These are phyloP conservation scores for Eutypella sp. DNA, from an alignment of 2,329 filamentous ascomycete species.

Conservation along the genomic window DNA sequence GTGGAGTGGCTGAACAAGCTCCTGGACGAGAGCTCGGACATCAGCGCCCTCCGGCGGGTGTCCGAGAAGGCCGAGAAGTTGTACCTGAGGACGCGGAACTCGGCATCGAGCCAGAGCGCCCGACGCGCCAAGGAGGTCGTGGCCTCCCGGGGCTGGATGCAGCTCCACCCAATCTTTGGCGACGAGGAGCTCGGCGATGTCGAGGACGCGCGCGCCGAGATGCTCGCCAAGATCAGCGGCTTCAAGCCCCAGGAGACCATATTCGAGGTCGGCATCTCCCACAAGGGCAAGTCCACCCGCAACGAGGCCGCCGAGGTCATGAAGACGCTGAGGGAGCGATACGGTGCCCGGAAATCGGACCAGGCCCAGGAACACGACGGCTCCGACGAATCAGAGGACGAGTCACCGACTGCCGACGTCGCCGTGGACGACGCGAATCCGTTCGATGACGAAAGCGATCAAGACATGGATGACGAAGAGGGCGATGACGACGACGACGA, in stretches of 20 bases:
- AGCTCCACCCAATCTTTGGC: constrained; percentile 77
- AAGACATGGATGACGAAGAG: constrained; percentile 25
- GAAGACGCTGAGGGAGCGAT: constrained; percentile 65
- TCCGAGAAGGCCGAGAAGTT: constrained; percentile 86
- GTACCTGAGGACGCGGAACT: constrained; percentile 83
- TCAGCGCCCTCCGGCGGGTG: constrained; percentile 65
- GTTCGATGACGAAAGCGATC: constrained; percentile 22
- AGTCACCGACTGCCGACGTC: constrained; percentile 6
- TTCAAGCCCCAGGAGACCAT: constrained; percentile 91
- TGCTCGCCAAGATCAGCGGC: constrained; percentile 82
- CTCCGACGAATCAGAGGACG: constrained; percentile 24
- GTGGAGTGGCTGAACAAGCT: constrained; percentile 82
- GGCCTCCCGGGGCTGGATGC: constrained; percentile 62
- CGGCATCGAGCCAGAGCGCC: constrained; percentile 84
- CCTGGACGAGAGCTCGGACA: constrained; percentile 68
- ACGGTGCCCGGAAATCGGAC: constrained; percentile 52
- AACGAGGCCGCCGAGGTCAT: constrained; percentile 68
- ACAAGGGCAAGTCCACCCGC: constrained; percentile 39
- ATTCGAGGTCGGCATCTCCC: constrained; percentile 83
- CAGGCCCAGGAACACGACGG: constrained; percentile 39
- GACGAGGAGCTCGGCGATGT: constrained; percentile 59
- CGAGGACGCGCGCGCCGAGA: constrained; percentile 72
- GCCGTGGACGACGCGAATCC: constrained; percentile 10
- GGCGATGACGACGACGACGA: constrained; percentile 45
- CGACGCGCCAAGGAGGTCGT: constrained; percentile 79